A percentile compares a stretch with the other conserved stretches of the same genome.
These are phyloP conservation scores for Zygosaccharomyces gambellarensis DNA, from an alignment of 805 yeast species.

Conservation along the genomic window DNA sequence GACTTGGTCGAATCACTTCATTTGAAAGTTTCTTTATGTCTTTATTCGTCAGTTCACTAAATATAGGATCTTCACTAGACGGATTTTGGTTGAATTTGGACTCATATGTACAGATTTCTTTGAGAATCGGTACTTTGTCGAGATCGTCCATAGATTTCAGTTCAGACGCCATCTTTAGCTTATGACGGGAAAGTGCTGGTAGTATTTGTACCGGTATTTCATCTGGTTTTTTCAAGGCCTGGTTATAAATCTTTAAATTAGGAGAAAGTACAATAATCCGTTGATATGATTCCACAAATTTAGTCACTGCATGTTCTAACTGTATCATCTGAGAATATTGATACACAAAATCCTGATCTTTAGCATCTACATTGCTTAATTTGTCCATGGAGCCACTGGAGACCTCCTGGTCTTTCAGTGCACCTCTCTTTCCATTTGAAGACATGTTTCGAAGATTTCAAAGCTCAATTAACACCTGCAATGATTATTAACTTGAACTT, in stretches of 20 bases:
- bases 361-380: conserved; percentile 12
- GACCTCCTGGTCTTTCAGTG: conserved; percentile 14
- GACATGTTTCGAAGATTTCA: not conserved
- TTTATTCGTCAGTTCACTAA: conserved; percentile 15
- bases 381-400: conserved; percentile 12
- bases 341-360: conserved; percentile 12
- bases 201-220: conserved; percentile 39
- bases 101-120: conserved; percentile 47
- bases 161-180: conserved; percentile 55
- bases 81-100: conserved; percentile 14
- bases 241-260: conserved; percentile 39
- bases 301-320: conserved; percentile 50
- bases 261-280: conserved; percentile 56
- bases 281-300: conserved; percentile 48
- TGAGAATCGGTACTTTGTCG: conserved; percentile 49
- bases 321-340: conserved; percentile 30
- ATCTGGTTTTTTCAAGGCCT: conserved; percentile 33
- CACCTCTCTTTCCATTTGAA: conserved; percentile 9
- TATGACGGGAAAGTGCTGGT: conserved; percentile 48
- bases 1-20: conserved; percentile 14
- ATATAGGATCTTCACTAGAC: conserved; percentile 15
- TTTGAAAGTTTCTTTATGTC: conserved; percentile 18
- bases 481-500: not conserved
- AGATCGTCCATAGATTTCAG: conserved; percentile 50
- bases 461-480: not conserved